A percentile compares a stretch with the other conserved stretches of the same genome.
phyloP scores from a whole-genome alignment of 2,329 filamentous ascomycete species.

The Epichloe typhina region DNA sequence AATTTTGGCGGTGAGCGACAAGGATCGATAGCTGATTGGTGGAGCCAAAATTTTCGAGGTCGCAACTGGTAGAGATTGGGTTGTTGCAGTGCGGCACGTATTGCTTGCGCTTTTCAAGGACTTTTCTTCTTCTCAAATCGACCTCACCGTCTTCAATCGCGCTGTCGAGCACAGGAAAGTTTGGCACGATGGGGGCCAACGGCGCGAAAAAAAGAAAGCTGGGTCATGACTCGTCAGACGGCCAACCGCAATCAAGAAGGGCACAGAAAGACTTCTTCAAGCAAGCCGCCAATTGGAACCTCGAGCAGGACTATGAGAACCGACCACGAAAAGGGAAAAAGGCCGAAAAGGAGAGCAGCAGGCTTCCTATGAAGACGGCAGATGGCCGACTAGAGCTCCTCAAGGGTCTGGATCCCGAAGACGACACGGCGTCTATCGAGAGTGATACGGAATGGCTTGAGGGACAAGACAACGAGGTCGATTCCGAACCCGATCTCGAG shows the following conservation, averaged over 20 bases:
- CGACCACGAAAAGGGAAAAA: conserved; percentile 69
- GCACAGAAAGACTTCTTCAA: conserved; percentile 56
- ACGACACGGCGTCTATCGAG: conserved; percentile 44
- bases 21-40: conserved; percentile 11
- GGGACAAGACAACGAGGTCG: conserved; percentile 40
- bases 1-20: conserved; percentile 25
- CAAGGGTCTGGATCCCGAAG: conserved; percentile 40
- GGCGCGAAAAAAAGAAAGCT: conserved; percentile 46
- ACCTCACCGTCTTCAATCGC: background rate
- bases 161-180: background rate
- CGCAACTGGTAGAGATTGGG: background rate
- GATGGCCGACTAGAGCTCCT: conserved; percentile 59
- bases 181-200: conserved; percentile 28
- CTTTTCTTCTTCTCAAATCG: background rate
- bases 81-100: background rate
- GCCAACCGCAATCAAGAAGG: conserved; percentile 27
- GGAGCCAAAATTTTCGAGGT: conserved; percentile 4
- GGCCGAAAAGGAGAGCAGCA: conserved; percentile 54
- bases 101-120: background rate
- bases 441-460: conserved; percentile 53
- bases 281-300: conserved; percentile 70
- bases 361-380: conserved; percentile 74
- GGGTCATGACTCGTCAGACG: conserved; percentile 36
- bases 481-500: conserved; percentile 34
- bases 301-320: conserved; percentile 84